Base-by-base conservation (phyloP, 495 filamentous ascomycete species). In the Trichoderma parareesei region DNA sequence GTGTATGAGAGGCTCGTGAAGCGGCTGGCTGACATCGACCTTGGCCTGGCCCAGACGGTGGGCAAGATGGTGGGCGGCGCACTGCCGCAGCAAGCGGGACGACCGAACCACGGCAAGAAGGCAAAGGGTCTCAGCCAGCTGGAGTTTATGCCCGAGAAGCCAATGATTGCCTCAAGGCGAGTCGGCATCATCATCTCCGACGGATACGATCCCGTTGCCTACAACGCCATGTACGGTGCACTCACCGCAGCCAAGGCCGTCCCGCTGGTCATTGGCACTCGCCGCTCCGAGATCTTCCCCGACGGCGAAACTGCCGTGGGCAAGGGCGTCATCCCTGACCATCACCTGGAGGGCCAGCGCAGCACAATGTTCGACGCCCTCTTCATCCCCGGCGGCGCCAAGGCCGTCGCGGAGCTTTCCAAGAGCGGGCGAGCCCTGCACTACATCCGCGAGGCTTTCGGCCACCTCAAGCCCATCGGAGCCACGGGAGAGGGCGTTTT, bases 291-390 rank as follows among this genome's bases (percentile, higher is more conserved):
- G 40, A 81, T 94, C 63, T 85, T 77, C 33, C 79, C 90, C 11
- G 82, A 79, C 0, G 83, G 80, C 35, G 81, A 81, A 67, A 72
- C 73, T 27, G 76, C 75, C 61, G 65, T 69, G 9, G 76, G 79
- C 67, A 77, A 83, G 59, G 87, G 84, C 16, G 77, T 90, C 0
- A 75, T 81, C 38, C 86, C 93, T 0, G 89, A 94, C 67, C 90
- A 96, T 70, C 88, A 93, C 70, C 84, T 94, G 65, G 85, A 91
- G 62, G 91, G 88, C 5, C 85, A 88, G 85, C 87, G 91, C 44
- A 90, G 87, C 4, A 96, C 91, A 4, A 84, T 96, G 77, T 93
- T 96, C 68, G 93, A 96, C 71, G 86, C 91, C 1, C 71, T 91
- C 38, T 93, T 92, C 71, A 79, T 96, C 20, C 90, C 90, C 18